These are phyloP conservation scores for Penicillium sclerotiorum DNA, from an alignment of 2,329 filamentous ascomycete species.

Conservation along the genomic window DNA sequence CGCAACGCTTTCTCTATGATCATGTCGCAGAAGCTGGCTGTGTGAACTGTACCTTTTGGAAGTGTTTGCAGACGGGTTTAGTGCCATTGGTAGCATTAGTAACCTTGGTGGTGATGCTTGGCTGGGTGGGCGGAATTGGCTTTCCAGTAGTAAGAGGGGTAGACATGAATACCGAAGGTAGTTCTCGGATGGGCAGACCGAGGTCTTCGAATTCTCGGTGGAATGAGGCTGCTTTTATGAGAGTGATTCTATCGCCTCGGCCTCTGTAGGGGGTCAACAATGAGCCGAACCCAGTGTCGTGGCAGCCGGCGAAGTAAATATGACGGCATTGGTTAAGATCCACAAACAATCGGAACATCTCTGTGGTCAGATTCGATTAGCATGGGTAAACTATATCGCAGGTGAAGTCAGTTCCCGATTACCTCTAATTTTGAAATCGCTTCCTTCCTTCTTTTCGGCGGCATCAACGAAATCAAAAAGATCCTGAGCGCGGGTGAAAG, in stretches of 20 bases:
- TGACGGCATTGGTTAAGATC: conserved; percentile 65
- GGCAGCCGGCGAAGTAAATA: conserved; percentile 65
- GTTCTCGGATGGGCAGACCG: conserved; percentile 54
- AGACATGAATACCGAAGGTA: conserved; percentile 57
- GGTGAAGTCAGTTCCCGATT: background rate
- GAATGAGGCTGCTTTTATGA: conserved; percentile 56
- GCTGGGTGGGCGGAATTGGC: background rate
- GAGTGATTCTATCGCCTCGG: conserved; percentile 56
- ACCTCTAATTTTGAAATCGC: conserved; percentile 63
- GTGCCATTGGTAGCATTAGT: conserved; percentile 7
- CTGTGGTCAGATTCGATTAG: conserved; percentile 20
- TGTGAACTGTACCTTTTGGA: conserved; percentile 30
- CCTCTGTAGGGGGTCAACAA: conserved; percentile 58
- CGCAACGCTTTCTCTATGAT: too few species aligned
- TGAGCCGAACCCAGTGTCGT: conserved; percentile 61
- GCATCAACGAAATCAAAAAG: conserved; percentile 66
- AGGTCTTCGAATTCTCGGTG: conserved; percentile 58
- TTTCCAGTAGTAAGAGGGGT: conserved; percentile 32
- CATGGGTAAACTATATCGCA: conserved; percentile 12
- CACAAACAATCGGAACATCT: conserved; percentile 52
- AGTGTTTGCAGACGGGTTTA: conserved; percentile 35
- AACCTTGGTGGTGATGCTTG: conserved; percentile 14
- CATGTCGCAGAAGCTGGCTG: background rate
- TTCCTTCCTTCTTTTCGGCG: conserved; percentile 62
- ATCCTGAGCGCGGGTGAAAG: conserved; percentile 60